These are phyloP conservation scores for Rhynchosporium secalis DNA, from an alignment of 2,329 filamentous ascomycete species.

Conservation along the genomic window DNA sequence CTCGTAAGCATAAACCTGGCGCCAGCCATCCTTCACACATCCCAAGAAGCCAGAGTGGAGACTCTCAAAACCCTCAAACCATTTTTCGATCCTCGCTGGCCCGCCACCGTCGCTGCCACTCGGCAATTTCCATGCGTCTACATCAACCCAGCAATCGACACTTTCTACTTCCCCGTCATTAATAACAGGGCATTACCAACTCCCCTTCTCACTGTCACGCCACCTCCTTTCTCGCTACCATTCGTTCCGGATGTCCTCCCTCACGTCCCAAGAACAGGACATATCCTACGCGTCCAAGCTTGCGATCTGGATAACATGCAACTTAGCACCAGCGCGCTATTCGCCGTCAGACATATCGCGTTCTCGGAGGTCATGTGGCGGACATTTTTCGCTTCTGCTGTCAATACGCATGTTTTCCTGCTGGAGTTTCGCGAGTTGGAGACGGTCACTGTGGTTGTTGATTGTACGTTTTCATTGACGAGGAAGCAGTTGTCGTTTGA, in stretches of 20 bases:
- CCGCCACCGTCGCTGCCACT: background rate
- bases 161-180: background rate
- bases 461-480: background rate
- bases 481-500: background rate
- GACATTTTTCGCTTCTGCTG: background rate
- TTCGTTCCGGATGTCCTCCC: background rate
- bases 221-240: background rate
- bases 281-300: background rate
- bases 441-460: background rate
- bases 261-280: background rate
- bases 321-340: background rate
- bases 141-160: conserved; percentile 8
- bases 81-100: background rate
- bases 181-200: background rate
- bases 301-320: background rate
- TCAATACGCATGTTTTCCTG: background rate
- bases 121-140: background rate
- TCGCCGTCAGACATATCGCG: background rate
- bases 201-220: background rate
- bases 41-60: background rate
- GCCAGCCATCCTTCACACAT: background rate
- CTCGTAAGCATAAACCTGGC: background rate
- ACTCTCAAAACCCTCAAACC: background rate
- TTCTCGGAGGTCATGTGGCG: background rate
- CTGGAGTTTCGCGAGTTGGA: background rate